Percentiles rank a stretch among this genome's conserved stretches.
These are phyloP conservation scores for Skeletonema potamos DNA, from an alignment of 108 stramenopile species.

Conservation along the genomic window DNA sequence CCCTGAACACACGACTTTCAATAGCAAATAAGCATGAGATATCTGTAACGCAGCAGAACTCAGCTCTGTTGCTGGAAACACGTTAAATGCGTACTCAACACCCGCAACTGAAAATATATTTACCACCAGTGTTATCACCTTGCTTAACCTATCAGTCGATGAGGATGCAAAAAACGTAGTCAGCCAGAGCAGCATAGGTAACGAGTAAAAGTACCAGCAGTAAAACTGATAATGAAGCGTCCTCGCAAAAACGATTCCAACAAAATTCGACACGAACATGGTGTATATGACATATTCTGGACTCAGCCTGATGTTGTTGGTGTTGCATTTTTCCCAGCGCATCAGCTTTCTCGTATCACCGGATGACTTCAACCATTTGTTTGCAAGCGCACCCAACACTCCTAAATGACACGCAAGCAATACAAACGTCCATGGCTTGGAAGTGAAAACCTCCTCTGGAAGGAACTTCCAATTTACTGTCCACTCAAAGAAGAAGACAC, in stretches of 20 bases:
- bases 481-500: constrained; percentile 96
- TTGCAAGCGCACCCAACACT: constrained; percentile 54
- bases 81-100: constrained; percentile 89
- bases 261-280: constrained; percentile 90
- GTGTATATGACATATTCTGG: constrained; percentile 74
- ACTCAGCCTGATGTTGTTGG: constrained; percentile 16
- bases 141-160: constrained; percentile 2
- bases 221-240: constrained; percentile 98
- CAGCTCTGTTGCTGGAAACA: constrained; percentile 87
- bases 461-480: constrained; percentile 98
- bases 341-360: constrained; percentile 25
- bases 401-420: constrained; percentile 62
- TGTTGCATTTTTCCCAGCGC: constrained; percentile 22
- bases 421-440: constrained; percentile 65
- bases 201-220: constrained; percentile 90
- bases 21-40: constrained; percentile 56
- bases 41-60: constrained; percentile 84
- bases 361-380: constrained; percentile 57
- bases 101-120: constrained; percentile 25
- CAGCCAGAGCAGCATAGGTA: constrained; percentile 80
- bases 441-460: constrained; percentile 83
- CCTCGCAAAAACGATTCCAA: constrained; percentile 93
- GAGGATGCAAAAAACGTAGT: constrained; percentile 35
- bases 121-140: constrained; percentile 23
- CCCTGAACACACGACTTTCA: constrained; percentile 11